A percentile compares a stretch with the other conserved stretches of the same genome.
Evolutionary conservation across 331 rosid genomes (phyloP).

Genomic region (Acacia pycnantha): DNA sequence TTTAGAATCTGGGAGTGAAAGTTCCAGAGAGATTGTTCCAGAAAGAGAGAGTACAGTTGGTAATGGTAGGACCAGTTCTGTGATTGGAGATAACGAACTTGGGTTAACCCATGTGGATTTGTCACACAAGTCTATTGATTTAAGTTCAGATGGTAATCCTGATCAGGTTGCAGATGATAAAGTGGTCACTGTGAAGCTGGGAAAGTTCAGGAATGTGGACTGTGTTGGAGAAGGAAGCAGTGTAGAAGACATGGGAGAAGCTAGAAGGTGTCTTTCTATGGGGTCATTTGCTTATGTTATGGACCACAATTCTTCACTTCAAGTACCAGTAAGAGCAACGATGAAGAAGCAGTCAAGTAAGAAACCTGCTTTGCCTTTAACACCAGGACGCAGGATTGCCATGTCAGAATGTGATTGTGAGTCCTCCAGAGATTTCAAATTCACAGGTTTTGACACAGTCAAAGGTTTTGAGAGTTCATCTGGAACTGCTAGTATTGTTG

Average conservation of each 20-base stretch:
- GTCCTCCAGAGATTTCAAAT: constrained; percentile 73
- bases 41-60: constrained; percentile 39
- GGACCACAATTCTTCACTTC: constrained; percentile 74
- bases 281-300: constrained; percentile 88
- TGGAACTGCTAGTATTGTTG: constrained; percentile 27
- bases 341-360: constrained; percentile 55
- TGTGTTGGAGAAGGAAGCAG: constrained; percentile 56
- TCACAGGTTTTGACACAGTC: constrained; percentile 43
- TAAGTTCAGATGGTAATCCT: constrained; percentile 26
- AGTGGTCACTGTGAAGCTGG: constrained; percentile 83
- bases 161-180: constrained; percentile 32
- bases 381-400: constrained; percentile 69
- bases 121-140: constrained; percentile 41
- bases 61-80: constrained; percentile 54
- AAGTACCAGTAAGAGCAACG: constrained; percentile 71
- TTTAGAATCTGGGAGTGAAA: constrained; percentile 86
- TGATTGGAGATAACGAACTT: constrained; percentile 41
- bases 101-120: constrained; percentile 41
- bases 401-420: constrained; percentile 88
- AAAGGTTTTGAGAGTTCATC: constrained; percentile 26
- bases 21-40: constrained; percentile 63
- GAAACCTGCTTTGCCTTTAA: constrained; percentile 56
- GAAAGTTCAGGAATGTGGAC: constrained; percentile 79
- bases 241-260: constrained; percentile 46
- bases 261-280: constrained; percentile 93